Evolutionary conservation across 2,329 filamentous ascomycete species (phyloP).

Genomic region (Clarireedia paspali): DNA sequence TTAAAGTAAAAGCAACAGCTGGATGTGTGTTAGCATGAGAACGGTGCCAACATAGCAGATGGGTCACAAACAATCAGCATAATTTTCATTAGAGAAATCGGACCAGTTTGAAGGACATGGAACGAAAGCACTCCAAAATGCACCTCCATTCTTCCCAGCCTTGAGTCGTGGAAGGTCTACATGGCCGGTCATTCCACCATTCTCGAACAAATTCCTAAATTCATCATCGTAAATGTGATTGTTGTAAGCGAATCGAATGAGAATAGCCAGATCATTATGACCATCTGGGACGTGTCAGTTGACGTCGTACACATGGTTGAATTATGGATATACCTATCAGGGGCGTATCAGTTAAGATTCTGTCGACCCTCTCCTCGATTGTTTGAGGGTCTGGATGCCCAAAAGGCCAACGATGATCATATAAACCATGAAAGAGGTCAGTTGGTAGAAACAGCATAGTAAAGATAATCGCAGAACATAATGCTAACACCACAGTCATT

Average conservation of each 20-base stretch:
- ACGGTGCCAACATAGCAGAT: neutral
- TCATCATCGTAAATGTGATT: constrained; percentile 71
- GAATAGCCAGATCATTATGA: constrained; percentile 78
- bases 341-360: constrained; percentile 38
- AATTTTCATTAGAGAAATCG: constrained; percentile 68
- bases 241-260: constrained; percentile 56
- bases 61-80: constrained; percentile 49
- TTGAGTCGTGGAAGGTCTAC: constrained; percentile 73
- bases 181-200: constrained; percentile 60
- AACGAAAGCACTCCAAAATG: constrained; percentile 89
- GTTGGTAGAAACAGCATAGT: constrained; percentile 13
- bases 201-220: constrained; percentile 68
- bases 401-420: constrained; percentile 1
- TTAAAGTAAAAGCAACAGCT: constrained; percentile 60
- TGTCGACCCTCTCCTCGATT: constrained; percentile 32
- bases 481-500: constrained; percentile 8
- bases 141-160: constrained; percentile 66
- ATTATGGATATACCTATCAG: constrained; percentile 35
- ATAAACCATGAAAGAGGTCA: neutral
- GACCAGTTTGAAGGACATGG: constrained; percentile 65
- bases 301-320: neutral
- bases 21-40: neutral
- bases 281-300: constrained; percentile 51
- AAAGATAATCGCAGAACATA: constrained; percentile 13
- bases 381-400: constrained; percentile 16